Evolutionary conservation across 2,329 filamentous ascomycete genomes (phyloP).

Genomic region (Harringtonia lauricola): DNA sequence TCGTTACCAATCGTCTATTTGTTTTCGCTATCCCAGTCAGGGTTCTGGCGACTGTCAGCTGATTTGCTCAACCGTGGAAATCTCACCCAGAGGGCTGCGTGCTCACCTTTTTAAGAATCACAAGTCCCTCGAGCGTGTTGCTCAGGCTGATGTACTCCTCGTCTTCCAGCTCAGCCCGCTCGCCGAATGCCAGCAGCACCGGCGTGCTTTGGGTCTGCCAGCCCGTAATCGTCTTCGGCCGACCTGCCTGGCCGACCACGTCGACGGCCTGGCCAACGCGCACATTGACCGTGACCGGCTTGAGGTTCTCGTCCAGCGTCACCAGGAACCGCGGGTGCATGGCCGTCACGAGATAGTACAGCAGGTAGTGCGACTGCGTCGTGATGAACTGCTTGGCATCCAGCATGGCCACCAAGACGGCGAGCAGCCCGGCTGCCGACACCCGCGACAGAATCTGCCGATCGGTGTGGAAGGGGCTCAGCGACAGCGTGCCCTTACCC

Average conservation of each 20-base stretch:
- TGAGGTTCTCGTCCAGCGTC: constrained; percentile 87
- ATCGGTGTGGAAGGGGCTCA: constrained; percentile 99
- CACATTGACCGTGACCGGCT: constrained; percentile 90
- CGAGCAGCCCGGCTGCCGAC: constrained; percentile 76
- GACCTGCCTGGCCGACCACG: constrained; percentile 91
- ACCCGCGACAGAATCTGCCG: constrained; percentile 91
- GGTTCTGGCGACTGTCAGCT: constrained; percentile 30
- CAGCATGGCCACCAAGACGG: constrained; percentile 86
- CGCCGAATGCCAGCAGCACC: constrained; percentile 85
- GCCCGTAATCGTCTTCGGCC: constrained; percentile 97
- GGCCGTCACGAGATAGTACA: constrained; percentile 93
- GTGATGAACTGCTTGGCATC: constrained; percentile 81
- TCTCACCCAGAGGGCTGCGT: too few species aligned
- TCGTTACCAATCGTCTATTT: constrained; percentile 19
- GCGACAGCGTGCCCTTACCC: constrained; percentile 93
- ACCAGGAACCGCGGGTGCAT: constrained; percentile 97
- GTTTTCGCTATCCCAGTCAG: constrained; percentile 41
- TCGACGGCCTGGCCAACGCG: constrained; percentile 96
- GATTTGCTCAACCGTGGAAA: too few species aligned
- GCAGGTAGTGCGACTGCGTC: constrained; percentile 68
- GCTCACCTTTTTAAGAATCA: constrained; percentile 86
- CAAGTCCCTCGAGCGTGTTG: constrained; percentile 84
- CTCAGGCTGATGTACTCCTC: constrained; percentile 92
- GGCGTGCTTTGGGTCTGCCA: constrained; percentile 99
- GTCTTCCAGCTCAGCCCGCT: constrained; percentile 92